Base-by-base conservation (phyloP, 2,329 filamentous ascomycete species). In the Cercospora sp. region DNA sequence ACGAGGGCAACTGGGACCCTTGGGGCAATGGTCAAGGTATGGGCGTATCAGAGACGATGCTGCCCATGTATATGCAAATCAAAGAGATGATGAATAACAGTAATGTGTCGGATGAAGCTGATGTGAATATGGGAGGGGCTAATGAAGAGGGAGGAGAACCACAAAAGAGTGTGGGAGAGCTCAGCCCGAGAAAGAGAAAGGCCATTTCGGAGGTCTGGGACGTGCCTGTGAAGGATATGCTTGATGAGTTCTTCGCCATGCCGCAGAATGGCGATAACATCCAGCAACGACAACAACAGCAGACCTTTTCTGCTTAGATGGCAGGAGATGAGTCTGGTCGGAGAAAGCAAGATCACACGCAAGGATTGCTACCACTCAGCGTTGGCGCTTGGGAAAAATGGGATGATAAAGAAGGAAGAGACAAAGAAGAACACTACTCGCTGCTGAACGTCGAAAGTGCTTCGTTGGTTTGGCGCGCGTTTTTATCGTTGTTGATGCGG, bases 61-160 rank as follows among this genome's bases (percentile, higher is more conserved):
- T 73, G 20, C 68, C 70, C n/a, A 64, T 73, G 16, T 73, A 72
- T 64, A 64, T 69, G 20, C 65, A 68, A 20, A 70, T 73, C 59
- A 69, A 70, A 45, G 59, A 68, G n/a, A 70, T 73, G 70, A 65
- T 70, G 67, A 69, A 64, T 12, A 68, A 72, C 36, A 42, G 36
- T 30, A 55, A 66, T 48, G 30, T n/a, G n/a, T 45, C 55, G 28
- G 68, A 67, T n/a, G 70, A 69, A 18, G 42, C 26, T n/a, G 60
- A 57, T 39, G 69, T 70, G 67, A 58, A 60, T n/a, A 66, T 51
- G 61, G 8, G 65, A 66, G 20, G 60, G 60, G 45, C 58, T 64
- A 13, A 31, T 18, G 26, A 48, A 51, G 60, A 62, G 23, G 60
- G 28, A 45, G 58, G 53, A 58, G 20, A 65, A 61, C 3, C 36